These are phyloP conservation scores for Clonostachys chloroleuca DNA, from an alignment of 2,329 filamentous ascomycete genomes.

Conservation along the genomic window DNA sequence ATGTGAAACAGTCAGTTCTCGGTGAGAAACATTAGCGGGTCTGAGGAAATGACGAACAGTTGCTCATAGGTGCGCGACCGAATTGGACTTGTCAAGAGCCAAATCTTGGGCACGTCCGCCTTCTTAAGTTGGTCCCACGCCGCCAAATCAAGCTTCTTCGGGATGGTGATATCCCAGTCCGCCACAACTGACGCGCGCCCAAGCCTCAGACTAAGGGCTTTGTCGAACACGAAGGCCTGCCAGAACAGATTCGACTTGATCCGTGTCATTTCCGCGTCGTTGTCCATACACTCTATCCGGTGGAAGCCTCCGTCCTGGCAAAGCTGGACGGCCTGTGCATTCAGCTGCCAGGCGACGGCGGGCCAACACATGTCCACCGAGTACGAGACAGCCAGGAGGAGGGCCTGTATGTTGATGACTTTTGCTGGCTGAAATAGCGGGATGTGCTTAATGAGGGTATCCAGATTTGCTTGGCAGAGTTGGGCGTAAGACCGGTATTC, in stretches of 20 bases:
- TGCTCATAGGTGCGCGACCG: conserved; percentile 56
- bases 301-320: conserved; percentile 62
- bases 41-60: conserved; percentile 15
- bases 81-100: conserved; percentile 51
- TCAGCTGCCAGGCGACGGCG: conserved; percentile 57
- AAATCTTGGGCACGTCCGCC: conserved; percentile 39
- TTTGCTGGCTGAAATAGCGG: conserved; percentile 52
- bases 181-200: conserved; percentile 54
- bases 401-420: conserved; percentile 49
- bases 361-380: conserved; percentile 58
- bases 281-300: conserved; percentile 27
- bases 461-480: conserved; percentile 41
- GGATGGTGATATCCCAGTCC: conserved; percentile 54
- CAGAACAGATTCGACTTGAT: conserved; percentile 40
- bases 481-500: conserved; percentile 30
- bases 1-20: neutral
- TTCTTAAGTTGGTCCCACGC: conserved; percentile 22
- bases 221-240: conserved; percentile 53
- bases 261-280: conserved; percentile 21
- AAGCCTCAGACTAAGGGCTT: conserved; percentile 51
- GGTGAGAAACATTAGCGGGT: neutral
- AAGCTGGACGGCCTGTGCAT: conserved; percentile 53
- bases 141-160: conserved; percentile 35
- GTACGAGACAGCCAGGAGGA: conserved; percentile 52
- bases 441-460: conserved; percentile 44